Conservation (phyloP, 495 filamentous ascomycete genomes). For the Xylaria cubensis region DNA sequence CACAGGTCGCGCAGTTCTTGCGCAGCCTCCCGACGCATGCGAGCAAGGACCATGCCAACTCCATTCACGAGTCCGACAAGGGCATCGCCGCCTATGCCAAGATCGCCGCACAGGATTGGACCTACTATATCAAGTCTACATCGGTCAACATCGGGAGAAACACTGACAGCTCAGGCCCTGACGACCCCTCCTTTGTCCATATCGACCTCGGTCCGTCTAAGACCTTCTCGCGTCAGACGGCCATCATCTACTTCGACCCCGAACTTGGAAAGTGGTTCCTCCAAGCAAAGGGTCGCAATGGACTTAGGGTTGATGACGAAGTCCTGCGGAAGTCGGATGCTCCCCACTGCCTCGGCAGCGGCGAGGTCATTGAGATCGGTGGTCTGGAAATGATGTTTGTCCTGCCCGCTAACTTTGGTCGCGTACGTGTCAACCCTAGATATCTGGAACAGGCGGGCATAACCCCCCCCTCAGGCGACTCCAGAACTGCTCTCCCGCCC, state of each 20-base stretch:
- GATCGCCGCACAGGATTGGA: constrained; percentile 90
- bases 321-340: constrained; percentile 63
- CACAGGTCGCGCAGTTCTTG: constrained; percentile 75
- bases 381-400: constrained; percentile 99
- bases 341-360: constrained; percentile 70
- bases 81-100: constrained; percentile 91
- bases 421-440: constrained; percentile 60
- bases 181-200: constrained; percentile 64
- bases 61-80: constrained; percentile 72
- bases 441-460: constrained; percentile 61
- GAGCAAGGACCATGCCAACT: constrained; percentile 74
- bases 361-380: constrained; percentile 87
- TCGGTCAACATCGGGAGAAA: constrained; percentile 85
- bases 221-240: constrained; percentile 87
- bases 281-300: constrained; percentile 86
- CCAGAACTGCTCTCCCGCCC: constrained; percentile 45
- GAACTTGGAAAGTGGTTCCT: constrained; percentile 78
- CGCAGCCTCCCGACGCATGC: constrained; percentile 65
- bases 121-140: constrained; percentile 85
- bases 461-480: constrained; percentile 38
- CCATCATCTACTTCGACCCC: constrained; percentile 80
- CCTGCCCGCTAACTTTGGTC: constrained; percentile 68
- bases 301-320: constrained; percentile 77
- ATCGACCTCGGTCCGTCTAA: constrained; percentile 95
- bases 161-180: constrained; percentile 52